These are phyloP conservation scores for Aspergillus cristatus DNA, from an alignment of 495 filamentous ascomycete genomes.

Conservation along the genomic window DNA sequence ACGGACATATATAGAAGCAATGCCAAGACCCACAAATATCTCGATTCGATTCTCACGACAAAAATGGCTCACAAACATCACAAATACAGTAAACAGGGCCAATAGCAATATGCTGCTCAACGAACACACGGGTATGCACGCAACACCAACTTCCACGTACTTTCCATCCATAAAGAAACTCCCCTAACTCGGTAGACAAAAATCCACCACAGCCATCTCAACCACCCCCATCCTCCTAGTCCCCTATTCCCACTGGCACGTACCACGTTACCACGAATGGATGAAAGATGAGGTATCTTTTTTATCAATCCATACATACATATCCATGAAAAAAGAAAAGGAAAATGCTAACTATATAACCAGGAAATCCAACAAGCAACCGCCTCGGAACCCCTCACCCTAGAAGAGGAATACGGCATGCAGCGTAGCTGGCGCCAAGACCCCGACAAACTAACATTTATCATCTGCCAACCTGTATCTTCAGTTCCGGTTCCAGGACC, in stretches of 20 bases:
- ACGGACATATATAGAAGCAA: neutral
- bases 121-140: no score
- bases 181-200: neutral
- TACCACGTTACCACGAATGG: constrained; percentile 76
- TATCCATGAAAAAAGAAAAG: neutral
- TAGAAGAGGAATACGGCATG: constrained; percentile 78
- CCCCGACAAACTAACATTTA: constrained; percentile 44
- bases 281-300: constrained; percentile 70
- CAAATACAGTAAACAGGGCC: no score
- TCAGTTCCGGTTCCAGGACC: neutral
- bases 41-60: no score
- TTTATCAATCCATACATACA: neutral
- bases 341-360: neutral
- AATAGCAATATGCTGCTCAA: no score
- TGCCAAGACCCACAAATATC: constrained; percentile 19
- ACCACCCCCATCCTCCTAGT: constrained; percentile 62
- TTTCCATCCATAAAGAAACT: no score
- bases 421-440: constrained; percentile 72
- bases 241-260: constrained; percentile 75
- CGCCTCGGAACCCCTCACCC: constrained; percentile 68
- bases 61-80: no score
- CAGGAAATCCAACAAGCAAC: constrained; percentile 76
- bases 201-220: constrained; percentile 51
- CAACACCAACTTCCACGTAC: no score
- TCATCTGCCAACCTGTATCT: constrained; percentile 25